A percentile compares a stretch with the other conserved stretches of the same genome.
Conservation (phyloP, 2,329 filamentous ascomycete species). For the Penicillium nordicum region DNA sequence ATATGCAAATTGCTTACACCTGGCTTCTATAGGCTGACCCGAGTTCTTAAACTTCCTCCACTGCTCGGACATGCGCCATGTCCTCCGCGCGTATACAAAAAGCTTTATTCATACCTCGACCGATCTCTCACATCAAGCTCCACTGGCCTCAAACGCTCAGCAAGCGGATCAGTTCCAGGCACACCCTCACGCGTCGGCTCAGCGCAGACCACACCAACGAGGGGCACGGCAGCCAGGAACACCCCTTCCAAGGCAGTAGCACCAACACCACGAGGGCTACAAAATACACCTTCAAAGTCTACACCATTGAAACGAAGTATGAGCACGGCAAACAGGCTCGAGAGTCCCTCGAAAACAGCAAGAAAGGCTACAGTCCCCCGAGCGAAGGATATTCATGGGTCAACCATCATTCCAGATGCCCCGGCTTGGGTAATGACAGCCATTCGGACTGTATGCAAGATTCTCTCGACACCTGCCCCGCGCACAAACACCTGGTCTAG, state of each 20-base stretch:
- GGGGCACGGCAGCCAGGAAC: conserved; percentile 18
- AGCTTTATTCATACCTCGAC: conserved; percentile 76
- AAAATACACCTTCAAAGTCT: conserved; percentile 47
- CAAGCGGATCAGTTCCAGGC: conserved; percentile 31
- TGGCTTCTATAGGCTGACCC: conserved; percentile 63
- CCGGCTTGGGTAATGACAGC: conserved; percentile 68
- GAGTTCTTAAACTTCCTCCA: conserved; percentile 69
- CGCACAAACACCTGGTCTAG: conserved; percentile 36
- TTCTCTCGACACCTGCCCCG: conserved; percentile 54
- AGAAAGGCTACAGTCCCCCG: conserved; percentile 16
- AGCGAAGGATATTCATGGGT: conserved; percentile 20
- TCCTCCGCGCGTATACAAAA: conserved; percentile 75
- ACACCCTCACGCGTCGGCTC: conserved; percentile 29
- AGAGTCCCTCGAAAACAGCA: conserved; percentile 21
- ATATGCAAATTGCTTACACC: neutral
- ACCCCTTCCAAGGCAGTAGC: conserved; percentile 29
- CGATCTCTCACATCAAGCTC: conserved; percentile 55
- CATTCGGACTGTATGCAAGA: conserved; percentile 63
- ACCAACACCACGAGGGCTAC: conserved; percentile 30
- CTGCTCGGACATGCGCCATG: conserved; percentile 74
- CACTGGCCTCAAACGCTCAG: conserved; percentile 35
- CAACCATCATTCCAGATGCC: conserved; percentile 38
- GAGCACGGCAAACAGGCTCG: conserved; percentile 17
- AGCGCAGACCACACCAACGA: conserved; percentile 40
- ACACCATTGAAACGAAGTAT: conserved; percentile 41